phyloP scores from a whole-genome alignment of 257 asterid species.

The Haberlea rhodopensis region DNA sequence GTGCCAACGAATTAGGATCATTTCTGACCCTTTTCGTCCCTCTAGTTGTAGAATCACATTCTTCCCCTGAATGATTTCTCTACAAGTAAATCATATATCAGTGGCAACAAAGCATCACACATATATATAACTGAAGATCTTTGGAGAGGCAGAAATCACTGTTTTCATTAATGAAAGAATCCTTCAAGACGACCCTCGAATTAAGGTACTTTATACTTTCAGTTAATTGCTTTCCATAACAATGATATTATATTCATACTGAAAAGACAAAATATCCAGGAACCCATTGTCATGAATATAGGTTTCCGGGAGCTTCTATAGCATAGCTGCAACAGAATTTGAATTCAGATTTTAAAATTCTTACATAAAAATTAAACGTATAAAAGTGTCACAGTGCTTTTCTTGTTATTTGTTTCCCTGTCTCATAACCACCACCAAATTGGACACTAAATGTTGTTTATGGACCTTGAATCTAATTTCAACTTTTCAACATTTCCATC shows the following conservation, averaged over 20 bases:
- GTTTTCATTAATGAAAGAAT: background rate
- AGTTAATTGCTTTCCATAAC: background rate
- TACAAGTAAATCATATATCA: constrained; percentile 24
- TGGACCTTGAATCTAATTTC: too few relatives aligned
- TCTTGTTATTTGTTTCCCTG: too few relatives aligned
- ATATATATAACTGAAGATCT: background rate
- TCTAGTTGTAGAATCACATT: constrained; percentile 25
- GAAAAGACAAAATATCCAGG: background rate
- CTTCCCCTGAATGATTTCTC: constrained; percentile 41
- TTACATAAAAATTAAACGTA: too few relatives aligned
- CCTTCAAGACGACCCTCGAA: background rate
- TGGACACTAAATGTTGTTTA: too few relatives aligned
- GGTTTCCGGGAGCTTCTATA: background rate
- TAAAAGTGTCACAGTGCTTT: too few relatives aligned
- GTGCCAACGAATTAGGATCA: constrained; percentile 30
- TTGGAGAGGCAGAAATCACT: background rate
- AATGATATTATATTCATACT: background rate
- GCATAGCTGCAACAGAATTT: background rate
- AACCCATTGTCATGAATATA: background rate
- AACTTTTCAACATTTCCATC: too few relatives aligned
- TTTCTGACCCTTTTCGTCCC: constrained; percentile 46
- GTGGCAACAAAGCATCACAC: constrained; percentile 9
- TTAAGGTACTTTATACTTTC: background rate
- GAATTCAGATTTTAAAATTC: too few relatives aligned
- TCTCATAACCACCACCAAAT: too few relatives aligned